These are phyloP conservation scores for Harringtonia lauricola DNA, from an alignment of 2,329 filamentous ascomycete species.

Conservation along the genomic window DNA sequence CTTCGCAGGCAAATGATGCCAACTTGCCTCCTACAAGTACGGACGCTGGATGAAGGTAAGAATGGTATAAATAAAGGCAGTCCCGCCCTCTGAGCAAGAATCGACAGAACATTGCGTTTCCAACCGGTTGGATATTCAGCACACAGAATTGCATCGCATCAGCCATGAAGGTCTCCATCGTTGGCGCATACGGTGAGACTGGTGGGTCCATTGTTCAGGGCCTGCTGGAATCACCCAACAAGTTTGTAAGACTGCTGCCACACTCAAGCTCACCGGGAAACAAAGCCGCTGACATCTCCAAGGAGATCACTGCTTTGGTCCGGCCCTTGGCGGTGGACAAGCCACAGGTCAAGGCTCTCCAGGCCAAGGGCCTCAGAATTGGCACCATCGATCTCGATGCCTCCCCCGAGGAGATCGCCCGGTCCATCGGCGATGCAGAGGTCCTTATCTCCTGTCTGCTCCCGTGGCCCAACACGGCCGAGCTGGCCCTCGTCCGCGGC, in stretches of 20 bases:
- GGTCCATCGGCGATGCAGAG: background rate
- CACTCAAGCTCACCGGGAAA: too few species aligned
- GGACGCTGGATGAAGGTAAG: too few species aligned
- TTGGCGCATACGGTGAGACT: conserved; percentile 31
- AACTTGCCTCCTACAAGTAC: too few species aligned
- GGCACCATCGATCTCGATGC: background rate
- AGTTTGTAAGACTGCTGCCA: background rate
- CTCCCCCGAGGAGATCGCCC: background rate
- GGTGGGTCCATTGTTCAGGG: conserved; percentile 26
- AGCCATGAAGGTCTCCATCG: conserved; percentile 19
- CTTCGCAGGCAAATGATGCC: too few species aligned
- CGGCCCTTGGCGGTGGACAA: conserved; percentile 2
- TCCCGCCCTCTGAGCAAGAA: too few species aligned
- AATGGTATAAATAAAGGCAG: too few species aligned
- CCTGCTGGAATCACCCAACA: background rate
- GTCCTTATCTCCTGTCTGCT: background rate
- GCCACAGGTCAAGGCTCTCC: conserved; percentile 13
- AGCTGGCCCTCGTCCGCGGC: conserved; percentile 17
- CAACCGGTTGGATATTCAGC: too few species aligned
- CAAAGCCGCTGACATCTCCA: background rate
- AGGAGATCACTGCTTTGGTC: conserved; percentile 6
- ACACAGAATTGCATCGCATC: too few species aligned
- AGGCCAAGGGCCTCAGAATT: background rate
- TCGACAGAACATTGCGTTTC: too few species aligned
- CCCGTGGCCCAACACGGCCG: background rate